Conservation (phyloP, 2,329 filamentous ascomycete species). For the Zarea fungicola region DNA sequence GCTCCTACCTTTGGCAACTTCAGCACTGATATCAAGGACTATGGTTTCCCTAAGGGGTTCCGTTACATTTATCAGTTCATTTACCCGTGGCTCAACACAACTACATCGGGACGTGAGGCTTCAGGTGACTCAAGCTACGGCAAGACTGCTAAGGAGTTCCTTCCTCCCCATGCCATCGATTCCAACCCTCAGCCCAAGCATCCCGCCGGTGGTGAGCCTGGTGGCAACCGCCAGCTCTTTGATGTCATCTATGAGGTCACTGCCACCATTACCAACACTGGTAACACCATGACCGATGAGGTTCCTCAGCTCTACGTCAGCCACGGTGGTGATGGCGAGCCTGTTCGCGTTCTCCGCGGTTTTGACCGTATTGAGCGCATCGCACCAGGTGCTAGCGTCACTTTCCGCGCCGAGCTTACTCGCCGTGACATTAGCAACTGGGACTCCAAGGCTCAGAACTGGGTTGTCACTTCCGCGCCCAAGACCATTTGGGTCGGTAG, state of each 20-base stretch:
- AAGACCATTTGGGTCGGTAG: slow-evolving; percentile 53
- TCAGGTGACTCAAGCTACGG: slow-evolving; percentile 58
- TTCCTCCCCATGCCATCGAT: slow-evolving; percentile 55
- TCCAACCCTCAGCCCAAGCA: slow-evolving; percentile 51
- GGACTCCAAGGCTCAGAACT: slow-evolving; percentile 76
- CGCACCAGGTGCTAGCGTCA: slow-evolving; percentile 59
- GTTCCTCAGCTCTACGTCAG: slow-evolving; percentile 74
- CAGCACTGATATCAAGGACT: slow-evolving; percentile 58
- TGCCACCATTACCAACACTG: slow-evolving; percentile 68
- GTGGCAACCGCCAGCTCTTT: slow-evolving; percentile 61
- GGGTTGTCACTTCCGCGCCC: slow-evolving; percentile 54
- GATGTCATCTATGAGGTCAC: slow-evolving; percentile 64
- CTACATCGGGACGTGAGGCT: slow-evolving; percentile 49
- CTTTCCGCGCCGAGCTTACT: slow-evolving; percentile 65
- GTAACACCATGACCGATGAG: slow-evolving; percentile 59
- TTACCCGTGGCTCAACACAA: slow-evolving; percentile 69
- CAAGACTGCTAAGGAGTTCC: slow-evolving; percentile 48
- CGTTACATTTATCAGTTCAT: slow-evolving; percentile 51
- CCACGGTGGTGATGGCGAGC: slow-evolving; percentile 73
- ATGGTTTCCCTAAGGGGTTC: slow-evolving; percentile 60
- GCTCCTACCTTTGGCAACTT: slow-evolving; percentile 62
- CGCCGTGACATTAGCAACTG: slow-evolving; percentile 84
- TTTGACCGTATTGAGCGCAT: slow-evolving; percentile 73
- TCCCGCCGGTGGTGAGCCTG: slow-evolving; percentile 48
- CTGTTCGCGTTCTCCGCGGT: slow-evolving; percentile 61